Percentiles rank a stretch among this genome's conserved stretches.
These are phyloP conservation scores for Schwanniomyces pseudopolymorphus DNA, from an alignment of 805 yeast genomes.

Conservation along the genomic window DNA sequence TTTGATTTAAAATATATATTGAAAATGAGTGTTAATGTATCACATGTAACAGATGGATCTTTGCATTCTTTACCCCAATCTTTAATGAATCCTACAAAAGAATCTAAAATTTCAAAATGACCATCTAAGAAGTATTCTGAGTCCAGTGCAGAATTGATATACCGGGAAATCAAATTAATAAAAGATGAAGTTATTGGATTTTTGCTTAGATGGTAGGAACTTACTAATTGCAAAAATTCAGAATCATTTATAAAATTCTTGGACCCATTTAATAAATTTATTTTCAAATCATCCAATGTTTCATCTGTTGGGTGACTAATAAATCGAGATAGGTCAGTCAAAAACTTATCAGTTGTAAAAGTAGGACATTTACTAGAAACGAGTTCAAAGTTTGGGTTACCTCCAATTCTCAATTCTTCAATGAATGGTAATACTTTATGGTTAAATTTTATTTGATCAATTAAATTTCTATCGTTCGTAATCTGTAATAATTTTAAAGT, in stretches of 20 bases:
- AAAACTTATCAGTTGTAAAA: not conserved
- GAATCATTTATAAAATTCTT: not conserved
- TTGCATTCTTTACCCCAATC: constrained; percentile 3
- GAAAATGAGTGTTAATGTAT: constrained; percentile 9
- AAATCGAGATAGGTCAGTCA: not conserved
- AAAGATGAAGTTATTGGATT: constrained; percentile 3
- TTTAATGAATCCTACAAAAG: constrained; percentile 4
- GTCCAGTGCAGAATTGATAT: not conserved
- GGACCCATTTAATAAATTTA: constrained; percentile 1
- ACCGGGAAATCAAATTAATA: constrained; percentile 2
- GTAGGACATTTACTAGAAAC: not conserved
- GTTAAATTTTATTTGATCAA: constrained; percentile 6
- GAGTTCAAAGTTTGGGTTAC: not conserved
- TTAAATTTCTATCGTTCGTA: constrained; percentile 5
- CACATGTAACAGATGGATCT: not conserved
- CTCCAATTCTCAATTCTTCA: constrained; percentile 4
- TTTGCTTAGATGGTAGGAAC: constrained; percentile 1
- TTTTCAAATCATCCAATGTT: constrained; percentile 1
- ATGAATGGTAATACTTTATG: constrained; percentile 5
- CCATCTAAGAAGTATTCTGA: not conserved
- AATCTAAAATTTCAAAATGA: constrained; percentile 5
- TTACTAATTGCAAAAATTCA: not conserved
- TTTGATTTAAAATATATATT: constrained; percentile 17
- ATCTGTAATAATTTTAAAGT: constrained; percentile 11
- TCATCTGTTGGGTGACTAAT: not conserved